Evolutionary conservation across 108 stramenopile species (phyloP), one percentile per base, ranked within the genome.

Genomic region (Aurantiochytrium sp.): DNA sequence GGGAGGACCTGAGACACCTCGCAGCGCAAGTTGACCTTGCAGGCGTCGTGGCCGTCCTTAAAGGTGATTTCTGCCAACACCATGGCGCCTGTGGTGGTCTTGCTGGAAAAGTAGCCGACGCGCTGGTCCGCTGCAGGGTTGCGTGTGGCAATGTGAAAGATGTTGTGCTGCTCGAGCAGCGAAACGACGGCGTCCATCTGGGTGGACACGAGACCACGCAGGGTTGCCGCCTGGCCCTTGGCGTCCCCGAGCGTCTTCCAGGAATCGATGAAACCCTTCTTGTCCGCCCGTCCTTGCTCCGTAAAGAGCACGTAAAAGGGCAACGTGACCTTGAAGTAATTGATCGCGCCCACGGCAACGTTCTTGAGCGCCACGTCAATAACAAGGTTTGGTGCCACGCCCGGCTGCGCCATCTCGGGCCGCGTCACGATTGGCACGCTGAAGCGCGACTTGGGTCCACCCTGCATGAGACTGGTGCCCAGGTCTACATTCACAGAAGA

Each of bases 361-460:
- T 97, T 97, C 92, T 98, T 98, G 92, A 98, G 94, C 71, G 98
- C 98, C 44, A 97, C 93, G 89, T 98, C 97, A 25, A 98, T 94
- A 42, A 93, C 95, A 29, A 89, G 89, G n/a, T 72, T 89, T 5
- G 93, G 95, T 16, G 64, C 58, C 28, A 60, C 88, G 10, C 90
- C 89, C 55, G 96, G 96, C 57, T 93, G 93, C 87, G 97, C 89
- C 96, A 97, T 97, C 60, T 89, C 91, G 8, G 96, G 96, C 72
- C 93, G 95, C 51, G 91, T 91, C 5, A 91, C 93, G 88, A 98
- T 72, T 58, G 95, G 95, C 43, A 97, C 93, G 42, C 92, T 88
- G 43, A 91, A 88, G 44, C 47, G 89, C 12, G 96, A 95, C 35
- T 90, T 92, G 57, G 92, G 73, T 21, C 97, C 97, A 4, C 88